These are phyloP conservation scores for Fusarium keratoplasticum DNA, from an alignment of 2,329 filamentous ascomycete species.

Conservation along the genomic window DNA sequence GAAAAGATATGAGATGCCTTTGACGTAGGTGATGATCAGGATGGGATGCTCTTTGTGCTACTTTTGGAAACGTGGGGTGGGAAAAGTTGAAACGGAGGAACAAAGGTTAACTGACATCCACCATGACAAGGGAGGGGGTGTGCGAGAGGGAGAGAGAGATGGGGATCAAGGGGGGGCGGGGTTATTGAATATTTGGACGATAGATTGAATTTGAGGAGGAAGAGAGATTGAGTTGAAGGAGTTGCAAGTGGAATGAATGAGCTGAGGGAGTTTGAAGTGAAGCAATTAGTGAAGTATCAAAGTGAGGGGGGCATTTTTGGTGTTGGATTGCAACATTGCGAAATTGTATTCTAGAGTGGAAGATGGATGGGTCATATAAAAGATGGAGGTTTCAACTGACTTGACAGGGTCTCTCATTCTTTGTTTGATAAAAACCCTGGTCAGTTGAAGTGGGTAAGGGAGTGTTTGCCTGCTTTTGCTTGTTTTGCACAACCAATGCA, in stretches of 20 bases:
- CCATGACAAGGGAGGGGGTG: slow-evolving; percentile 28
- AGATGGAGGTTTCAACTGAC: slow-evolving; percentile 7
- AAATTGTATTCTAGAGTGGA: not conserved
- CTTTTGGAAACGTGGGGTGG: not conserved
- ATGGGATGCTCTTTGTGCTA: not conserved
- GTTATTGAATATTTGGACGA: slow-evolving; percentile 37
- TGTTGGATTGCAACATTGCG: not conserved
- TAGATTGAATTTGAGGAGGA: slow-evolving; percentile 23
- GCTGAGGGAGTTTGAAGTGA: slow-evolving; percentile 4
- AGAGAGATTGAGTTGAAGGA: slow-evolving; percentile 16
- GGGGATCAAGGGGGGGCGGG: slow-evolving; percentile 26
- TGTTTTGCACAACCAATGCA: slow-evolving; percentile 21
- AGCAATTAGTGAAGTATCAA: not conserved
- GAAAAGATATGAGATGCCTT: not conserved
- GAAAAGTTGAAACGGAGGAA: not conserved
- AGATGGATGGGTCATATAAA: slow-evolving; percentile 2
- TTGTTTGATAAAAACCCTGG: not conserved
- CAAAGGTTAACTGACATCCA: not conserved
- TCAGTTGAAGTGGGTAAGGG: not conserved
- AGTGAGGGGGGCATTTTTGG: not conserved
- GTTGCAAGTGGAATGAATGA: not conserved
- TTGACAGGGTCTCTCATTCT: not conserved
- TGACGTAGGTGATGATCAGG: slow-evolving; percentile 3
- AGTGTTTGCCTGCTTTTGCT: slow-evolving; percentile 19
- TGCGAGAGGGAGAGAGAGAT: slow-evolving; percentile 21